Evolutionary conservation across 805 yeast species (phyloP), one percentile per base, ranked within the genome.

Genomic region (Metschnikowia picachoensis): DNA sequence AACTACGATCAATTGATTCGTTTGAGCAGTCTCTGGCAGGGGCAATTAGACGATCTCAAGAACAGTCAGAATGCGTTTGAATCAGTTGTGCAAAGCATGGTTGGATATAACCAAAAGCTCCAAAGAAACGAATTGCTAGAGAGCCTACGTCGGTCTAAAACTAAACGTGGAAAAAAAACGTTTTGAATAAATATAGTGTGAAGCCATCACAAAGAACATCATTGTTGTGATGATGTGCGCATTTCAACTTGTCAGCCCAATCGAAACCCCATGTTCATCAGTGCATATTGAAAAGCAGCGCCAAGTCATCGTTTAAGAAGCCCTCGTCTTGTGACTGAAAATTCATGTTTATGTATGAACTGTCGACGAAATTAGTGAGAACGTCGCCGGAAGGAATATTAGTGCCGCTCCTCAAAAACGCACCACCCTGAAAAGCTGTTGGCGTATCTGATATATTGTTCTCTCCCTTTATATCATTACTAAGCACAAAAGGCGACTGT

Each of bases 21-120:
- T 39, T 55, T 72, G 38, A 52, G 65, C 41, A 61, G 71, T 42
- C 67, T 77, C 10, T 83, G 91, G 85, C 71, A 72, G 40, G 63
- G 75, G 49, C 70, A 76, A 48, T 69, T 76, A 39, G 60, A 62
- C 31, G 80, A 74, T 8, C 65, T 83, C 15, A 69, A 69, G 46
- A 76, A 73, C 36, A 95, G 90, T 61, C 85, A 87, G 57, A 78
- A 77, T 30, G 79, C 91, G 13, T 90, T 84, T 60, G 96, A 92
- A 56, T 76, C 84, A 2, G 95, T 94, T 54, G 90, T 94, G 35
- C 96, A 89, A 60, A 90, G 88, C 57, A 68, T 91, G 55, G 87
- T 91, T 13, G 97, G 96, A 8, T 90, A 91, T 61, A 86, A 96
- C 7, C 97, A 94, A 63, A 79, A 87, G 56, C 57, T 85, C 41